A percentile compares a stretch with the other conserved stretches of the same genome.
Conservation (phyloP, 1,284 basidiomycete genomes). For the Apiotrichum gracile region DNA sequence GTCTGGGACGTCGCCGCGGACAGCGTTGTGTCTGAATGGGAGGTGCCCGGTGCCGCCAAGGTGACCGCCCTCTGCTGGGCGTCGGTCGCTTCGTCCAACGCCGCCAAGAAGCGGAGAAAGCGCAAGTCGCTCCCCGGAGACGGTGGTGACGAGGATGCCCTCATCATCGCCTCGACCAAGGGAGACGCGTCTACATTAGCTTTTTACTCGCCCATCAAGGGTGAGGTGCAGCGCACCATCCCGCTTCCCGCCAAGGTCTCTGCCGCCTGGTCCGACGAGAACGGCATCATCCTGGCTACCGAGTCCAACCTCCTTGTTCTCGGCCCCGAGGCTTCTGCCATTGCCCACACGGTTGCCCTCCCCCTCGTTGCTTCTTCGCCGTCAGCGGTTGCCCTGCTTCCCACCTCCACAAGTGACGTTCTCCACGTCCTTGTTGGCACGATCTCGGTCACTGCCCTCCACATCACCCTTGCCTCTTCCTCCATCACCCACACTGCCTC, state of each 20-base stretch:
- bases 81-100: slow-evolving; percentile 17
- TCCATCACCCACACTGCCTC: slow-evolving; percentile 30
- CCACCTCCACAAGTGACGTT: slow-evolving; percentile 28
- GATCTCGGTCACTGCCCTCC: slow-evolving; percentile 27
- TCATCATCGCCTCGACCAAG: slow-evolving; percentile 35
- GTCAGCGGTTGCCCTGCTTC: slow-evolving; percentile 31
- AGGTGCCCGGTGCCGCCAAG: slow-evolving; percentile 40
- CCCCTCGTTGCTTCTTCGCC: slow-evolving; percentile 25
- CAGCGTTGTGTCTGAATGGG: slow-evolving; percentile 43
- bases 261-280: slow-evolving; percentile 33
- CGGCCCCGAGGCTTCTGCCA: slow-evolving; percentile 26
- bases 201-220: slow-evolving; percentile 28
- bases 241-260: slow-evolving; percentile 27
- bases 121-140: slow-evolving; percentile 19
- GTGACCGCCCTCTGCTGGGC: slow-evolving; percentile 38
- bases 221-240: slow-evolving; percentile 28
- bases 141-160: slow-evolving; percentile 28
- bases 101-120: slow-evolving; percentile 30
- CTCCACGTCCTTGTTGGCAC: slow-evolving; percentile 34
- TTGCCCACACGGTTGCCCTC: slow-evolving; percentile 29
- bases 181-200: slow-evolving; percentile 20
- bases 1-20: slow-evolving; percentile 44
- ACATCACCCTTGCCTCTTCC: slow-evolving; percentile 27
- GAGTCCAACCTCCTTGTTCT: slow-evolving; percentile 30
- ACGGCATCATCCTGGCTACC: slow-evolving; percentile 29